These are phyloP conservation scores for Amborella trichopoda DNA, from an alignment of 164 flowering plant genomes.

Conservation along the genomic window DNA sequence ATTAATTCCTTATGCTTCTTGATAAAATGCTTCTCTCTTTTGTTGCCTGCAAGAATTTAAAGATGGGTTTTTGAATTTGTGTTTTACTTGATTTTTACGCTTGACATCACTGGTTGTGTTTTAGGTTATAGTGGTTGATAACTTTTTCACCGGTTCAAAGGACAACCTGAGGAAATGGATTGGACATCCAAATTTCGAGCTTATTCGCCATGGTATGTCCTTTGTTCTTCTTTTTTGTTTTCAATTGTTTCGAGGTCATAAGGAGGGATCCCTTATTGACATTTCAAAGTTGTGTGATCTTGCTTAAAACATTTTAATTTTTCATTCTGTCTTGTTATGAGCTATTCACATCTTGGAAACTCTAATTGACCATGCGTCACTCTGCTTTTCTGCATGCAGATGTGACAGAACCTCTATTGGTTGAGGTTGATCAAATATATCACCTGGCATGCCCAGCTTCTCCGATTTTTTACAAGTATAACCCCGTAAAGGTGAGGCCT, in stretches of 20 bases:
- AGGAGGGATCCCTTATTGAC: not conserved
- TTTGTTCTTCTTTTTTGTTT: not conserved
- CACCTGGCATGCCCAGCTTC: constrained; percentile 98
- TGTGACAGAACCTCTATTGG: constrained; percentile 74
- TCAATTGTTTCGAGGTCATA: too few relatives aligned
- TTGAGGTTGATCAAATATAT: constrained; percentile 94
- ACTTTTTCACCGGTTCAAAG: constrained; percentile 57
- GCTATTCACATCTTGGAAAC: not conserved
- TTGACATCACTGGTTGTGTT: too few relatives aligned
- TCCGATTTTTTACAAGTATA: constrained; percentile 86
- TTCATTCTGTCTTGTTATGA: not conserved
- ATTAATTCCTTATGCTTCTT: too few relatives aligned
- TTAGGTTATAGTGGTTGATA: constrained; percentile 59
- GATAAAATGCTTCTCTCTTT: too few relatives aligned
- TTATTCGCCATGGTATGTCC: constrained; percentile 58
- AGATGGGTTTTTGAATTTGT: too few relatives aligned
- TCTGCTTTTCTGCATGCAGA: constrained; percentile 24
- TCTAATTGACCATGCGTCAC: too few relatives aligned
- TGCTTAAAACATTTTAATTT: too few relatives aligned
- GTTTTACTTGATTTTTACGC: too few relatives aligned
- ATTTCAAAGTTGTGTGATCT: not conserved
- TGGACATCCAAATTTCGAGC: constrained; percentile 77
- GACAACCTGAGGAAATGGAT: constrained; percentile 64
- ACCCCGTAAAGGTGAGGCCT: constrained; percentile 77
- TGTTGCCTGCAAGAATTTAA: too few relatives aligned